Evolutionary conservation across 2,329 filamentous ascomycete species (phyloP).

Genomic region (Neofusicoccum laricinum): DNA sequence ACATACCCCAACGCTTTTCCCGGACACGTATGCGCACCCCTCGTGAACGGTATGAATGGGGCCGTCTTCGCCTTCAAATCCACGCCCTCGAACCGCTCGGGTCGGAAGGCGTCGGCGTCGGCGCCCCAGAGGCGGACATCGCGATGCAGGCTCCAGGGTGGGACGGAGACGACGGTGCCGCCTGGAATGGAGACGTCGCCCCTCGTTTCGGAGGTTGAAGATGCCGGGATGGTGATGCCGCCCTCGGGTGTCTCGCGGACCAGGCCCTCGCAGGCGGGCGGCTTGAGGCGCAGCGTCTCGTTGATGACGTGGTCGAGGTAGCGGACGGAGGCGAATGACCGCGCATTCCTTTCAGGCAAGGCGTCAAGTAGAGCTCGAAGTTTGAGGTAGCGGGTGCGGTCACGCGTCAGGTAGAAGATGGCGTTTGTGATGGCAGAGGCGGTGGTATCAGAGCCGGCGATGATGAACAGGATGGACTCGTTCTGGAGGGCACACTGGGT

Average conservation of each 20-base stretch:
- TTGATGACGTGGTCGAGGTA: conserved; percentile 42
- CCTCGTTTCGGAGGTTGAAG: no score
- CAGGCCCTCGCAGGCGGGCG: conserved; percentile 37
- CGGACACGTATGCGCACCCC: conserved; percentile 1
- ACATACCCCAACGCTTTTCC: conserved; percentile 23
- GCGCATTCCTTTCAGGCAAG: no score
- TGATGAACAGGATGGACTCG: conserved; percentile 32
- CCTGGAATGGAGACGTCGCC: conserved; percentile 35
- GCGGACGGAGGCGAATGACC: conserved; percentile 24
- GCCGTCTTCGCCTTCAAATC: neutral
- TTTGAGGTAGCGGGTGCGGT: neutral
- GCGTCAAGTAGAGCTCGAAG: conserved; percentile 20
- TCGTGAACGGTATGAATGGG: neutral
- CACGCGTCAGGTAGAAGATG: conserved; percentile 23
- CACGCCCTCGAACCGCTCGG: neutral
- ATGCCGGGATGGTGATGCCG: conserved; percentile 30
- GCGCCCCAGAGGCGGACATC: conserved; percentile 1
- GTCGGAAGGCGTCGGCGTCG: neutral
- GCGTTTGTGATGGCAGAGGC: neutral
- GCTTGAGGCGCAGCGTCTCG: conserved; percentile 42
- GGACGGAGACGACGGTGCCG: conserved; percentile 22
- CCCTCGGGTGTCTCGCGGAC: conserved; percentile 36
- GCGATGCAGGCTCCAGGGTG: conserved; percentile 18
- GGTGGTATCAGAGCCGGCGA: conserved; percentile 25
- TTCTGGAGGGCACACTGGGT: conserved; percentile 25